These are phyloP conservation scores for Dictyostelium capitatum DNA, from an alignment of 78 protist genomes.

Conservation along the genomic window DNA sequence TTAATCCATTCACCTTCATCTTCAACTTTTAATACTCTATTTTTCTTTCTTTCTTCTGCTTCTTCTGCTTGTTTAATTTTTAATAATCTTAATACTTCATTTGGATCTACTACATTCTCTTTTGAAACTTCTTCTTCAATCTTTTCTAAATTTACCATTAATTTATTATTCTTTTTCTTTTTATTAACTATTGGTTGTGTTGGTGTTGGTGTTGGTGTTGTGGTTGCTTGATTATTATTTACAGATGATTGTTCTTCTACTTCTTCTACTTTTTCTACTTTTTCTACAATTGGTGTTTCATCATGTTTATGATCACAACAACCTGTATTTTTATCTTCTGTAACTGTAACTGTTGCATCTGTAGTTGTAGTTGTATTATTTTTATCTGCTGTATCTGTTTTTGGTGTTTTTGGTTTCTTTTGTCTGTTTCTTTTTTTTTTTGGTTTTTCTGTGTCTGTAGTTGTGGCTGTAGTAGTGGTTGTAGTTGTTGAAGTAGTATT, in stretches of 20 bases:
- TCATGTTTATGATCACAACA: conserved; percentile 12
- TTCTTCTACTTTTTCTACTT: neutral
- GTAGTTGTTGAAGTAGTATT: conserved; percentile 3
- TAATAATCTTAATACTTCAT: conserved; percentile 16
- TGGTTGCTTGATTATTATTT: neutral
- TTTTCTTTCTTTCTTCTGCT: conserved; percentile 54
- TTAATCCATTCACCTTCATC: conserved; percentile 94
- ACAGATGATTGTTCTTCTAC: conserved; percentile 10
- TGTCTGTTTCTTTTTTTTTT: conserved; percentile 12
- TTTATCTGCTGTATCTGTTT: neutral
- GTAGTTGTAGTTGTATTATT: neutral
- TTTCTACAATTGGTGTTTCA: neutral
- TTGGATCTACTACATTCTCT: conserved; percentile 28
- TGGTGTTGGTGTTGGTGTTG: neutral
- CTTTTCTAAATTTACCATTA: conserved; percentile 37
- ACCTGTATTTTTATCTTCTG: neutral
- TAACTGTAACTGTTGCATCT: neutral
- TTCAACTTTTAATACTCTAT: conserved; percentile 8
- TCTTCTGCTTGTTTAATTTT: conserved; percentile 56
- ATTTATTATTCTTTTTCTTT: conserved; percentile 15
- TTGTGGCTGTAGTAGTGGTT: neutral
- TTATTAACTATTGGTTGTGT: neutral
- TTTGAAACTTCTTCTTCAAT: conserved; percentile 11
- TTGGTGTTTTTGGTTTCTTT: neutral
- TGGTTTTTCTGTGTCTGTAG: conserved; percentile 36